phyloP scores from a whole-genome alignment of 768 basidiomycete genomes.

The Paxillus involutus region DNA sequence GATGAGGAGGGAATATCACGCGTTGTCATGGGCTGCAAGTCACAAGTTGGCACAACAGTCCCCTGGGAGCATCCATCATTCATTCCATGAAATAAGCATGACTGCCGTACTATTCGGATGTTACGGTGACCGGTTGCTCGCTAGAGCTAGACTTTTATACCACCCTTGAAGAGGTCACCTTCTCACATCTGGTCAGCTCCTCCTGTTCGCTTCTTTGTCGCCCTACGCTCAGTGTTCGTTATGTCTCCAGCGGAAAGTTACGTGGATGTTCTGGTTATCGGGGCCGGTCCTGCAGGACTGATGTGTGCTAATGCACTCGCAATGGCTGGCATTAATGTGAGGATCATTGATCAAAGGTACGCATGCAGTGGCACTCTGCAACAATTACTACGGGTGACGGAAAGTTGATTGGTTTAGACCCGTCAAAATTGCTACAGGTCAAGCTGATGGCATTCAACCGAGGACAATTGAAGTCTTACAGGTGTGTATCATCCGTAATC shows the following conservation, averaged over 20 bases:
- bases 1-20: too few species aligned
- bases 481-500: constrained; percentile 22
- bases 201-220: too few species aligned
- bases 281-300: constrained; percentile 55
- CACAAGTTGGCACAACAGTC: too few species aligned
- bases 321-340: constrained; percentile 41
- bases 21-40: too few species aligned
- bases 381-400: too few species aligned
- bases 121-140: too few species aligned
- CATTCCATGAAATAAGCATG: too few species aligned
- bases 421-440: constrained; percentile 41
- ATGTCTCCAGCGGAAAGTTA: constrained; percentile 26
- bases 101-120: too few species aligned
- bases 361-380: not conserved
- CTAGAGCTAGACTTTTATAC: too few species aligned
- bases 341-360: constrained; percentile 49
- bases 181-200: too few species aligned
- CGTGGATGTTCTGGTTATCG: constrained; percentile 49
- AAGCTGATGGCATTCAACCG: constrained; percentile 57
- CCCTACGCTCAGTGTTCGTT: not conserved
- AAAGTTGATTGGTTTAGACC: constrained; percentile 31
- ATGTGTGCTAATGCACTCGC: constrained; percentile 66
- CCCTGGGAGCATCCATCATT: too few species aligned
- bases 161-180: too few species aligned
- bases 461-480: constrained; percentile 56